A percentile compares a stretch with the other conserved stretches of the same genome.
Evolutionary conservation across 2,329 filamentous ascomycete species (phyloP).

Genomic region (Ilyonectria mors-panacis): DNA sequence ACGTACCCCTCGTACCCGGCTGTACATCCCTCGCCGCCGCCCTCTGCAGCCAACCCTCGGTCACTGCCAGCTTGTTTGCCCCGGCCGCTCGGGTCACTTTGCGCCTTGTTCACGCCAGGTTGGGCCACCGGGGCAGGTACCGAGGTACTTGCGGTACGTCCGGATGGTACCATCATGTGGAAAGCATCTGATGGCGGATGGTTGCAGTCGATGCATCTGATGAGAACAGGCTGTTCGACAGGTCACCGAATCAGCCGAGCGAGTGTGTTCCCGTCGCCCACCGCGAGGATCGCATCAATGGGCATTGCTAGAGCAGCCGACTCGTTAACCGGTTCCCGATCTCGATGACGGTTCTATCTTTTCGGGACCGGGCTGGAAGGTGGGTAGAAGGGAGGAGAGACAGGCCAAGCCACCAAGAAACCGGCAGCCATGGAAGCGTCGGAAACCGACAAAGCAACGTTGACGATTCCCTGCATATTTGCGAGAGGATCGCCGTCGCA

Average conservation of each 20-base stretch:
- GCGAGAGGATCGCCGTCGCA: no score
- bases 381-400: not conserved
- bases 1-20: slow-evolving; percentile 36
- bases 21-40: slow-evolving; percentile 26
- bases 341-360: not conserved
- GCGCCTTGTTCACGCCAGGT: slow-evolving; percentile 15
- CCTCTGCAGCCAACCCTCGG: slow-evolving; percentile 1
- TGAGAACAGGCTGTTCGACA: slow-evolving; percentile 25
- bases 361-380: not conserved
- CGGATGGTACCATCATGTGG: slow-evolving; percentile 31
- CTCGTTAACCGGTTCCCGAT: slow-evolving; percentile 1
- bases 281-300: not conserved
- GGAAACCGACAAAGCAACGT: not conserved
- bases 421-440: not conserved
- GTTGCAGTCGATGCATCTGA: slow-evolving; percentile 18
- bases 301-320: not conserved
- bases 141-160: slow-evolving; percentile 30
- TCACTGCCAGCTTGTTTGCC: slow-evolving; percentile 7
- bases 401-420: not conserved
- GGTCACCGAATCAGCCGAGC: slow-evolving; percentile 19
- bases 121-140: slow-evolving; percentile 23
- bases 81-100: slow-evolving; percentile 13
- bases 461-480: not conserved
- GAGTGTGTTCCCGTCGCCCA: not conserved
- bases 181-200: slow-evolving; percentile 24